Evolutionary conservation across 2,329 filamentous ascomycete species (phyloP), one percentile per base, ranked within the genome.

Genomic region (Zalaria obscura): DNA sequence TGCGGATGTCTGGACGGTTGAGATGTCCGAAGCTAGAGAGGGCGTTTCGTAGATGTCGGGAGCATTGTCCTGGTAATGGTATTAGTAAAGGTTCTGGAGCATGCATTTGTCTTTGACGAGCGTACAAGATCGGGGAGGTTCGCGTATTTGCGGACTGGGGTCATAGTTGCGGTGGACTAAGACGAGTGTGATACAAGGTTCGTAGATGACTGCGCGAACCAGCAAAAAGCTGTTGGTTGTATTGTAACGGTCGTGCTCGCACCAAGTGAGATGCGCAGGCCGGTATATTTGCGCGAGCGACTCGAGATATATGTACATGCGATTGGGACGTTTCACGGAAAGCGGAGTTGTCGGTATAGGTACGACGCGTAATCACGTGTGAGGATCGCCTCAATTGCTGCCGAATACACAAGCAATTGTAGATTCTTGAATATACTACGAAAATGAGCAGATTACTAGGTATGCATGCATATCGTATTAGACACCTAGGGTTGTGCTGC

Each of bases 41-140:
- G 89, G 88, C 10, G 91, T 96, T 64, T 96, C 89, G 69, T 95
- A 96, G 54, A 94, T 85, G 57, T 96, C 91, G 50, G 88, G 88
- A 27, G 88, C 87, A 34, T 48, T 43, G 27, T 48, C 46, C 46
- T 48, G 25, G 8, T n/a, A 18, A 29, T 3, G 5, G 10, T 40
- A 9, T 6, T 5, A 3, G 3, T n/a, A 18, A 6, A 26, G 25
- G 25, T 34, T 10, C 11, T 27, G 10, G 10, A 38, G 26, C 8
- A 25, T 4, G 8, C 5, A n/a, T 11, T 11, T 10, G 27, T 1
- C 8, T 9, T 1, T 27, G 18, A 18, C 18, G 18, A 25, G 25
- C 36, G 35, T 39, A 48, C 46, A 35, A 48, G 36, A 32, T 48
- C 46, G 11, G 44, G 41, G 27, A 48, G 29, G 25, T 45, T 35